A percentile compares a stretch with the other conserved stretches of the same genome.
These are phyloP conservation scores for Pseudogymnoascus sp. DNA, from an alignment of 2,329 filamentous ascomycete genomes.

Conservation along the genomic window DNA sequence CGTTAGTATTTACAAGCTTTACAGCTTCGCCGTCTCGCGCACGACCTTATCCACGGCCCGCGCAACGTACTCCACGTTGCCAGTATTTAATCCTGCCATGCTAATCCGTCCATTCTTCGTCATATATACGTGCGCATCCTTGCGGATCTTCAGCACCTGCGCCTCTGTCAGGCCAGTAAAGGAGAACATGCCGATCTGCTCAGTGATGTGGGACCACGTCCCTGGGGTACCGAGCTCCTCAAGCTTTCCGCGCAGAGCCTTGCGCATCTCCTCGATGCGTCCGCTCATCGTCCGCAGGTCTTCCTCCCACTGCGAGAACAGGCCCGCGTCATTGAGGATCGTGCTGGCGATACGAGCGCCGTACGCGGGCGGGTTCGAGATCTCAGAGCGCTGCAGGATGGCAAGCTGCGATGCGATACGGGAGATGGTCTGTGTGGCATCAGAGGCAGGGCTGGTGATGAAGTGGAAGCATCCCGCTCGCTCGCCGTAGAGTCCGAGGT, in stretches of 20 bases:
- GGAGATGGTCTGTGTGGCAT: slow-evolving; percentile 48
- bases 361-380: slow-evolving; percentile 92
- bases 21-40: slow-evolving; percentile 16
- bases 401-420: slow-evolving; percentile 81
- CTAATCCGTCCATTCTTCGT: slow-evolving; percentile 98
- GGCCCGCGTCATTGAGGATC: slow-evolving; percentile 69
- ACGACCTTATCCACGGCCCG: slow-evolving; percentile 83
- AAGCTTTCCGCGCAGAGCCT: slow-evolving; percentile 65
- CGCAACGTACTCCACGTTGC: slow-evolving; percentile 89
- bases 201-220: slow-evolving; percentile 92
- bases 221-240: slow-evolving; percentile 81
- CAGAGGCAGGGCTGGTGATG: slow-evolving; percentile 63
- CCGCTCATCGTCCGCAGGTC: slow-evolving; percentile 92
- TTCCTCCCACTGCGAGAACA: slow-evolving; percentile 88
- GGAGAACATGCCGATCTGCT: slow-evolving; percentile 99
- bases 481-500: slow-evolving; percentile 95
- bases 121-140: slow-evolving; percentile 74
- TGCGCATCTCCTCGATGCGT: slow-evolving; percentile 87
- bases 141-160: slow-evolving; percentile 62
- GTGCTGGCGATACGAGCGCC: slow-evolving; percentile 81
- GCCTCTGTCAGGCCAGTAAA: slow-evolving; percentile 73
- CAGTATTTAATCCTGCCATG: slow-evolving; percentile 93
- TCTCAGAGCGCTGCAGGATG: slow-evolving; percentile 92
- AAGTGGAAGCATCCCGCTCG: slow-evolving; percentile 95
- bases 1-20: not conserved